phyloP scores from a whole-genome alignment of 305 asterid species.

The Lippia alba region DNA sequence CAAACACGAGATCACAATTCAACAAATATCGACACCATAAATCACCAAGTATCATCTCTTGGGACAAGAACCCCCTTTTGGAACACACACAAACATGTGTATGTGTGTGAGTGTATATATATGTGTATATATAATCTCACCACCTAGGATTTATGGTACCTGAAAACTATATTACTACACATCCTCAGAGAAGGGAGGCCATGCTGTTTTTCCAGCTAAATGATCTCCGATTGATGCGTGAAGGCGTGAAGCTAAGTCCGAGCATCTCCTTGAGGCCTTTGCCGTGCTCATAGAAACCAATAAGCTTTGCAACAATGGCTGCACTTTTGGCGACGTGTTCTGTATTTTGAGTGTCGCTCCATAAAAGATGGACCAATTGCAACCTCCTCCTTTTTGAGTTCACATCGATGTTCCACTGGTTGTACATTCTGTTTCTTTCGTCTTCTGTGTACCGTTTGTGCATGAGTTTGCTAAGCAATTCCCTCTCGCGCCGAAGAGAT shows the following conservation, averaged over 20 bases:
- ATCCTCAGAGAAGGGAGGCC: constrained; percentile 58
- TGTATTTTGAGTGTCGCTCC: constrained; percentile 55
- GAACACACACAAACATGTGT: too few species aligned
- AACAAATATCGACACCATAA: too few species aligned
- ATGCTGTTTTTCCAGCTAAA: constrained; percentile 84
- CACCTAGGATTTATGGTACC: constrained; percentile 2
- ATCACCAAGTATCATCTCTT: too few species aligned
- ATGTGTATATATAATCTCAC: too few species aligned
- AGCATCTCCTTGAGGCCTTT: constrained; percentile 87
- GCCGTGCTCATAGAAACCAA: constrained; percentile 78
- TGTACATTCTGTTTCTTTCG: constrained; percentile 62
- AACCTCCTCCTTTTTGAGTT: constrained; percentile 72
- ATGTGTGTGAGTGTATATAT: too few species aligned
- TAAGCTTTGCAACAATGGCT: constrained; percentile 77
- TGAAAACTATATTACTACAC: not conserved
- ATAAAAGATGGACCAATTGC: constrained; percentile 68
- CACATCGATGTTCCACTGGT: constrained; percentile 77
- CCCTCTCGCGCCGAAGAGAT: constrained; percentile 78
- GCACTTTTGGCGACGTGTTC: constrained; percentile 67
- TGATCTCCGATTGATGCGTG: constrained; percentile 61
- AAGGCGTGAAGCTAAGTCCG: constrained; percentile 93
- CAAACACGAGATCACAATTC: too few species aligned
- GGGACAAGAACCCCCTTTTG: too few species aligned
- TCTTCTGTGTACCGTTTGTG: constrained; percentile 61
- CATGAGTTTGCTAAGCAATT: constrained; percentile 73